phyloP scores from a whole-genome alignment of 805 yeast genomes.

The Kazachstania viticola region DNA sequence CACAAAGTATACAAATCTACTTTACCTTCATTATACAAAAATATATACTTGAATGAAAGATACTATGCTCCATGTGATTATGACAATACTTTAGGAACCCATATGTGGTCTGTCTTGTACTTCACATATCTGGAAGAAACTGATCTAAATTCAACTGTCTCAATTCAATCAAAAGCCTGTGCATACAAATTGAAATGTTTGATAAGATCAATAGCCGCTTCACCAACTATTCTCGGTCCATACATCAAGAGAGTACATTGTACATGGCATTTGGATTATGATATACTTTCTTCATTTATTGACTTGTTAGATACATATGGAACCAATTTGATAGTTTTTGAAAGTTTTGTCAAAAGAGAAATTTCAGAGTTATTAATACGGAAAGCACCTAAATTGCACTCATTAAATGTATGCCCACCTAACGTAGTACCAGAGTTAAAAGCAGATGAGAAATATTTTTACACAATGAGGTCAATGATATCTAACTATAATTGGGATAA shows the following conservation, averaged over 20 bases:
- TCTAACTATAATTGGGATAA: slow-evolving; percentile 11
- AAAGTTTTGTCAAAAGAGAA: slow-evolving; percentile 14
- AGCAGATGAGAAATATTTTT: slow-evolving; percentile 9
- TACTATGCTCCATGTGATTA: slow-evolving; percentile 17
- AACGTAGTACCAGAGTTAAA: slow-evolving; percentile 12
- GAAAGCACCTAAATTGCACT: slow-evolving; percentile 8
- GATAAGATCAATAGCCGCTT: slow-evolving; percentile 11
- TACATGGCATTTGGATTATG: slow-evolving; percentile 21
- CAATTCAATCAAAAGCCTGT: slow-evolving; percentile 2
- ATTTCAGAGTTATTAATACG: slow-evolving; percentile 8
- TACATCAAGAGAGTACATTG: slow-evolving; percentile 17
- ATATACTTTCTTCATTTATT: slow-evolving; percentile 10
- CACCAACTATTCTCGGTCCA: slow-evolving; percentile 11
- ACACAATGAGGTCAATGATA: slow-evolving; percentile 5
- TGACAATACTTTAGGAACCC: slow-evolving; percentile 16
- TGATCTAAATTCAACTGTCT: background rate
- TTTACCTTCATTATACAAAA: slow-evolving; percentile 15
- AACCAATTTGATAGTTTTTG: slow-evolving; percentile 14
- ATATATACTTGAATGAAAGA: slow-evolving; percentile 18
- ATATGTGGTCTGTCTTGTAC: slow-evolving; percentile 19
- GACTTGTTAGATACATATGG: slow-evolving; percentile 9
- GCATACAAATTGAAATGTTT: slow-evolving; percentile 11
- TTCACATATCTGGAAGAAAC: slow-evolving; percentile 5
- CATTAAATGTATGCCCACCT: slow-evolving; percentile 20
- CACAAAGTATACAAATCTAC: slow-evolving; percentile 6